These are phyloP conservation scores for Bryopsis sp. DNA, from an alignment of 139 green algal genomes.

Conservation along the genomic window DNA sequence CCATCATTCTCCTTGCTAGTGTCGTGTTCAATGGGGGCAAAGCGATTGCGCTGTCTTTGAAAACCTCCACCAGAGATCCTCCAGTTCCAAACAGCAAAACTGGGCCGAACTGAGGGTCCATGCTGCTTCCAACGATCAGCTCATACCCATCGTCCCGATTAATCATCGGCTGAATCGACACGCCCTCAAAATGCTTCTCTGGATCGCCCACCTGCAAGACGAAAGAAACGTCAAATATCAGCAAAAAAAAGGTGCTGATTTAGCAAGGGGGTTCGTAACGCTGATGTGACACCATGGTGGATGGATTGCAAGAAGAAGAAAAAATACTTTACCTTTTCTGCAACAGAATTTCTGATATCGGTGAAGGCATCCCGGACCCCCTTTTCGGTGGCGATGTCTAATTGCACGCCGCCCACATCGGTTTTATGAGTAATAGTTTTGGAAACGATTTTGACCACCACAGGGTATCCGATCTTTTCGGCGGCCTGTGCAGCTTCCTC, in stretches of 20 bases:
- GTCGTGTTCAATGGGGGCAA: slow-evolving; percentile 19
- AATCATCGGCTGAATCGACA: slow-evolving; percentile 20
- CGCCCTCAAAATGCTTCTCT: slow-evolving; percentile 11
- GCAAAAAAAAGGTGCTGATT: background rate
- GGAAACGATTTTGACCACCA: slow-evolving; percentile 16
- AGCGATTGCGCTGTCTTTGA: slow-evolving; percentile 17
- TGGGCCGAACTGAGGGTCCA: slow-evolving; percentile 18
- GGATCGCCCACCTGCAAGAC: background rate
- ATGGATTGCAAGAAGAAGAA: too few species aligned
- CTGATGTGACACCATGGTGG: too few species aligned
- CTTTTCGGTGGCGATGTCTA: background rate
- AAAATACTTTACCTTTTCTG: slow-evolving; percentile 3
- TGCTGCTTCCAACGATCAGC: slow-evolving; percentile 18
- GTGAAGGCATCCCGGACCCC: background rate
- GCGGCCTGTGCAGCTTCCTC: slow-evolving; percentile 5
- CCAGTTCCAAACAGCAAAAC: slow-evolving; percentile 17
- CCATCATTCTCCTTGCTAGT: slow-evolving; percentile 16
- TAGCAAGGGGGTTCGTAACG: too few species aligned
- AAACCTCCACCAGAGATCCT: slow-evolving; percentile 15
- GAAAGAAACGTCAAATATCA: background rate
- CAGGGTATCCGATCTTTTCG: slow-evolving; percentile 10
- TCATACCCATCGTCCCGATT: slow-evolving; percentile 3
- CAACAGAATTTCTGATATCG: background rate
- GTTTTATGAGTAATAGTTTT: slow-evolving; percentile 21
- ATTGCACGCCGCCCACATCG: slow-evolving; percentile 15